phyloP scores from a whole-genome alignment of 2,329 filamentous ascomycete species.

The Pezizomycotina sp. region DNA sequence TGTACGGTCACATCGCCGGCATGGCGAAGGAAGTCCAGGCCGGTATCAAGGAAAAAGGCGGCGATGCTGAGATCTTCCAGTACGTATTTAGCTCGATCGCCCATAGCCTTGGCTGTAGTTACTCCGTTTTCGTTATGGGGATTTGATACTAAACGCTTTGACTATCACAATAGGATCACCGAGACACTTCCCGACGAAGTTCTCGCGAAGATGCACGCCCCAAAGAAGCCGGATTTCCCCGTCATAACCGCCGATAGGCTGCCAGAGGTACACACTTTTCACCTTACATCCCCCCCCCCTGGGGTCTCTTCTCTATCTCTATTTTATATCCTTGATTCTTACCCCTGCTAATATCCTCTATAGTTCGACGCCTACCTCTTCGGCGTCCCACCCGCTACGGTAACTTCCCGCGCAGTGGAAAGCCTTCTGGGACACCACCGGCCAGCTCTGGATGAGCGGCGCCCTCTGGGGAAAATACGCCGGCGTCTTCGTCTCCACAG shows the following conservation, averaged over 20 bases:
- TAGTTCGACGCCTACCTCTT: conserved; percentile 82
- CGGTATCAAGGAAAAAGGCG: conserved; percentile 77
- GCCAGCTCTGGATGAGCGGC: conserved; percentile 64
- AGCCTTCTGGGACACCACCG: conserved; percentile 79
- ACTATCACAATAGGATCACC: conserved; percentile 39
- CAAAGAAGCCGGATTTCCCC: conserved; percentile 54
- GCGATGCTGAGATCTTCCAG: conserved; percentile 68
- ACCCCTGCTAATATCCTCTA: no score
- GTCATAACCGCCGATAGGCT: conserved; percentile 41
- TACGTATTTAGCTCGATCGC: conserved; percentile 30
- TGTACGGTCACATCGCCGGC: conserved; percentile 72
- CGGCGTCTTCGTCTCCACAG: conserved; percentile 82
- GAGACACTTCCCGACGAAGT: conserved; percentile 81
- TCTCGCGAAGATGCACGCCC: conserved; percentile 78
- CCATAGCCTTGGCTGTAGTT: not conserved
- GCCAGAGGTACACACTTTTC: no score
- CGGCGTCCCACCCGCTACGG: conserved; percentile 93
- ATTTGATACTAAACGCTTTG: conserved; percentile 2
- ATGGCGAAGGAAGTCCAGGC: conserved; percentile 71
- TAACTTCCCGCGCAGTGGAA: conserved; percentile 96
- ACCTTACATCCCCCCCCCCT: no score
- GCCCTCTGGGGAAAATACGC: conserved; percentile 75
- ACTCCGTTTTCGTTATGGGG: conserved; percentile 2
- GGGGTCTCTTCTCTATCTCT: no score
- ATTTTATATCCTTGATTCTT: no score